phyloP scores from a whole-genome alignment of 139 green algal genomes.

The Eudorina sp. region DNA sequence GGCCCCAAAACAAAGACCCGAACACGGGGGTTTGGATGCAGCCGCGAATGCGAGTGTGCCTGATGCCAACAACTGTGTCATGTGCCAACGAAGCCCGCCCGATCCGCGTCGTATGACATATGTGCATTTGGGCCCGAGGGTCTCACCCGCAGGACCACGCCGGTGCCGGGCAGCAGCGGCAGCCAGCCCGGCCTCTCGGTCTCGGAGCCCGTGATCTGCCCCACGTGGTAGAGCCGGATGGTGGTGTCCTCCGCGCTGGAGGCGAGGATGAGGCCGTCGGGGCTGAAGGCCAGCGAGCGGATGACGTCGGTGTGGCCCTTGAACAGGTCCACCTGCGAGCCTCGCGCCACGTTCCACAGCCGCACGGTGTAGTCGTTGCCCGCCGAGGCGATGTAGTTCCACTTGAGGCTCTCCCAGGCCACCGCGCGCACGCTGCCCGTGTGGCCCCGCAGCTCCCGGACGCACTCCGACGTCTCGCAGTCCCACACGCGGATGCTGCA shows the following conservation, averaged over 20 bases:
- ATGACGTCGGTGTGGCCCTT: slow-evolving; percentile 44
- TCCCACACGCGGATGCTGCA: slow-evolving; percentile 40
- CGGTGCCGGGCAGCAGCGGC: slow-evolving; percentile 11
- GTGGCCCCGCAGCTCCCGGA: slow-evolving; percentile 34
- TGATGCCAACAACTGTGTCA: too few species aligned
- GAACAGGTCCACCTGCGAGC: slow-evolving; percentile 37
- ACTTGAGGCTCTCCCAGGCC: slow-evolving; percentile 40
- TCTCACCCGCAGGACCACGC: slow-evolving; percentile 16
- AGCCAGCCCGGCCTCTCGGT: slow-evolving; percentile 19
- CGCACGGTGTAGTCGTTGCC: slow-evolving; percentile 45
- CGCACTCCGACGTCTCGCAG: slow-evolving; percentile 40
- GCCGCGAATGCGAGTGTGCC: too few species aligned
- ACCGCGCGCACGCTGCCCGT: slow-evolving; percentile 36
- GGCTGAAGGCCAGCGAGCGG: slow-evolving; percentile 26
- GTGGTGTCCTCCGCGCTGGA: slow-evolving; percentile 39
- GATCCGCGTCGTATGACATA: too few species aligned
- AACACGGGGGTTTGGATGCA: too few species aligned
- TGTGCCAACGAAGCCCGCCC: too few species aligned
- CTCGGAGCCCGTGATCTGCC: slow-evolving; percentile 27
- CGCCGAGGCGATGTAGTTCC: slow-evolving; percentile 34
- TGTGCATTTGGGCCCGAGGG: too few species aligned
- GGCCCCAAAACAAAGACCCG: too few species aligned
- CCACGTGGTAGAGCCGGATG: slow-evolving; percentile 23
- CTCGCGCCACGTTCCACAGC: slow-evolving; percentile 33
- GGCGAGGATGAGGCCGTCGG: slow-evolving; percentile 27